Conservation (phyloP, 768 basidiomycete genomes). For the Fomitopsis serialis region DNA sequence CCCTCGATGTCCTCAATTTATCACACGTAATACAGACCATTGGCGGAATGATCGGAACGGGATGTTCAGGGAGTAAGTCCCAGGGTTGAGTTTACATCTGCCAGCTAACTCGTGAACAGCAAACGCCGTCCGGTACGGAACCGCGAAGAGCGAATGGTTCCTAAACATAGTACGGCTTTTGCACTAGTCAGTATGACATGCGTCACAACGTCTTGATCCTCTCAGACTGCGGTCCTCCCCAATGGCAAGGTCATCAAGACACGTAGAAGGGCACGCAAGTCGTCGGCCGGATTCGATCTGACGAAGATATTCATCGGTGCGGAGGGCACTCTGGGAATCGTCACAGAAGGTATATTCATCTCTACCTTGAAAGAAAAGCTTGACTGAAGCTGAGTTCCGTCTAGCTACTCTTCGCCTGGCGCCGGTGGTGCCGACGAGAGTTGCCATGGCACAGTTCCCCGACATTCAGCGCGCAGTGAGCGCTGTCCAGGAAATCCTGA, state of each 20-base stretch:
- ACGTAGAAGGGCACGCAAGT: slow-evolving; percentile 70
- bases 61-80: slow-evolving; percentile 74
- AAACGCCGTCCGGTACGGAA: slow-evolving; percentile 83
- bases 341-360: slow-evolving; percentile 64
- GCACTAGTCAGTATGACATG: neutral
- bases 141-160: slow-evolving; percentile 89
- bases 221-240: slow-evolving; percentile 82
- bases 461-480: slow-evolving; percentile 68
- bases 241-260: slow-evolving; percentile 91
- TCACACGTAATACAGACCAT: slow-evolving; percentile 59
- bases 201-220: neutral
- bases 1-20: neutral
- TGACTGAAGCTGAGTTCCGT: neutral
- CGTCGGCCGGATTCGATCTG: slow-evolving; percentile 80
- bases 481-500: slow-evolving; percentile 68
- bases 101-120: slow-evolving; percentile 31
- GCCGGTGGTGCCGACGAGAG: slow-evolving; percentile 75
- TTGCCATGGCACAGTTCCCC: slow-evolving; percentile 80
- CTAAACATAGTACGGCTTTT: slow-evolving; percentile 59
- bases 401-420: slow-evolving; percentile 77
- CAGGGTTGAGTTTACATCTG: neutral
- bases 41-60: slow-evolving; percentile 83
- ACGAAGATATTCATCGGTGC: slow-evolving; percentile 88
- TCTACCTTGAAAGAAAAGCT: neutral
- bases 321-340: slow-evolving; percentile 76